Base-by-base conservation (phyloP, 2,329 filamentous ascomycete genomes). In the Colletotrichum spinosum region DNA sequence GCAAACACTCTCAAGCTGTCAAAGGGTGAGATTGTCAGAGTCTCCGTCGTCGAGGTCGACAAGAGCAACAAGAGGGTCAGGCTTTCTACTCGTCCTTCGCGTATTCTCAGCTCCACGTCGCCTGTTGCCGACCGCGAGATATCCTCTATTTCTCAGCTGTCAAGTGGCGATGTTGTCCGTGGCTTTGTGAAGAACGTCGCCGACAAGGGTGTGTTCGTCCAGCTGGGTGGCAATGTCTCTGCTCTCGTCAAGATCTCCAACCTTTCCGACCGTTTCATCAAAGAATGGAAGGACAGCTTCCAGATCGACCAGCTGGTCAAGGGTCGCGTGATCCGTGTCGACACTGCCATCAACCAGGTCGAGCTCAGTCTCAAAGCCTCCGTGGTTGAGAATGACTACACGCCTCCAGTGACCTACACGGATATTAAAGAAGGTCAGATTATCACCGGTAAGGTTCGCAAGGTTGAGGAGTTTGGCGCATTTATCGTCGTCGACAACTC, bases 281-380 rank as follows among this genome's bases (percentile, higher is more conserved):
- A 98, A 78, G 93, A 98, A 67, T 99, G 96, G 96, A 97, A 97
- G 80, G 88, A 92, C 41, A 84, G 90, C 49, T 97, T 95, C 79
- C 90, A 96, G 72, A 81, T 95, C 52, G 93, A 97, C 72, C 94
- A 98, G 78, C 84, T 99, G 6, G 93, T 99, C 58, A 93, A 91
- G 77, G 96, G 94, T 55, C 93, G 95, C 69, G 84, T 99, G 65
- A 87, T 92, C 51, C 83, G 88, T 3, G 86, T 94, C 34, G 92
- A 97, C 71, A 72, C 83, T 6, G 83, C 84, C 42, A 83, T 88
- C 34, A 88, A 89, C 62, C 92, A 94, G 71, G 80, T 97, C 35
- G 93, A 97, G 75, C 84, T 99, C 82, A 97, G 89, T 72, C 81
- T 99, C 74, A 98, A 97, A 80, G 85, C 90, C 49, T 97, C 95